Evolutionary conservation across 257 asterid species (phyloP).

Genomic region (Solanum lycopersicoides): DNA sequence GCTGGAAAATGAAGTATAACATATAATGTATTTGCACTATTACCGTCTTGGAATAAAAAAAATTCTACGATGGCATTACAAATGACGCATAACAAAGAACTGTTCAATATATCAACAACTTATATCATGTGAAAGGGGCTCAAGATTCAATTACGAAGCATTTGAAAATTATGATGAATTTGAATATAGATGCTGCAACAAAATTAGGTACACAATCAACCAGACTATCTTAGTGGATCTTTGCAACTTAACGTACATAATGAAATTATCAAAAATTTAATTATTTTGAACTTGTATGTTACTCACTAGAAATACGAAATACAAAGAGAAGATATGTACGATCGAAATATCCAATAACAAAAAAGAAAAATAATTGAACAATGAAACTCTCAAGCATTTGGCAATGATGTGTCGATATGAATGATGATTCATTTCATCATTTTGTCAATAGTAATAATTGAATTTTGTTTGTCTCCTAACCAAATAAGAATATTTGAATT

Average conservation of each 20-base stretch:
- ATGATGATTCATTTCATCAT: not conserved
- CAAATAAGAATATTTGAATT: no score
- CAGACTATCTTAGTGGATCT: not conserved
- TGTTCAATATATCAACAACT: not conserved
- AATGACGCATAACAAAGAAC: not conserved
- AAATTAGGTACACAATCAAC: not conserved
- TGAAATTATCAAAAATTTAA: no score
- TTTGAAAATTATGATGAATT: not conserved
- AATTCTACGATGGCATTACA: rapidly evolving
- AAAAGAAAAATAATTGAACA: no score
- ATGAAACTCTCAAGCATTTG: no score
- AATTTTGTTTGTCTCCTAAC: not conserved
- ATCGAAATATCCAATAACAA: no score
- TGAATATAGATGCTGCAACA: no score
- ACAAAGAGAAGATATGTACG: not conserved
- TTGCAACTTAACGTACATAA: no score
- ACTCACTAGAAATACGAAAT: not conserved
- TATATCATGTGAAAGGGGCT: not conserved
- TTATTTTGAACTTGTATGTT: no score
- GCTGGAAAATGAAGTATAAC: no score
- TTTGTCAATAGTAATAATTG: not conserved
- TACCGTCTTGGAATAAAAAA: not conserved
- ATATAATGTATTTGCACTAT: not conserved
- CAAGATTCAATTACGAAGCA: no score
- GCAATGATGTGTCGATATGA: not conserved